Evolutionary conservation across 495 filamentous ascomycete species (phyloP).

Genomic region (Clavariopsis aquatica): DNA sequence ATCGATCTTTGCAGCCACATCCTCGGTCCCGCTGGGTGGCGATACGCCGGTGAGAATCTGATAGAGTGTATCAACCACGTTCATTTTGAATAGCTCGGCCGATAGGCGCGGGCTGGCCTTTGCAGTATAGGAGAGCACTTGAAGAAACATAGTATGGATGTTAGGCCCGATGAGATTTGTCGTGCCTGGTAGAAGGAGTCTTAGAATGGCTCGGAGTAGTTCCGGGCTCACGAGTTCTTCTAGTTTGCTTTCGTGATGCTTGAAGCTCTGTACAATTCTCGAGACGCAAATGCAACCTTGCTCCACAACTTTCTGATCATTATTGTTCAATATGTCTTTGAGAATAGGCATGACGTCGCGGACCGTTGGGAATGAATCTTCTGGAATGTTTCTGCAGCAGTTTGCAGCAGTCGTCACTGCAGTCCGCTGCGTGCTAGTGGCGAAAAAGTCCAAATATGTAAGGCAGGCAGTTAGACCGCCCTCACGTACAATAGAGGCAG

Average conservation of each 20-base stretch:
- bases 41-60: slow-evolving; percentile 97
- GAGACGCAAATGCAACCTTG: slow-evolving; percentile 95
- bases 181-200: slow-evolving; percentile 87
- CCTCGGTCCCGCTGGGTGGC: slow-evolving; percentile 75
- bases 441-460: slow-evolving; percentile 94
- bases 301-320: slow-evolving; percentile 94
- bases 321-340: slow-evolving; percentile 83
- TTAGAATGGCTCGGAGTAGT: slow-evolving; percentile 82
- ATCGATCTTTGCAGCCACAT: slow-evolving; percentile 86
- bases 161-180: slow-evolving; percentile 93
- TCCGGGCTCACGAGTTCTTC: slow-evolving; percentile 88
- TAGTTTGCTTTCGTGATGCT: slow-evolving; percentile 77
- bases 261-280: slow-evolving; percentile 96
- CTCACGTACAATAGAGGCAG: slow-evolving; percentile 91
- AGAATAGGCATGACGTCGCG: slow-evolving; percentile 94
- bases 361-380: slow-evolving; percentile 86
- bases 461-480: slow-evolving; percentile 92
- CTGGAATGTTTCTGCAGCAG: slow-evolving; percentile 93
- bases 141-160: slow-evolving; percentile 95
- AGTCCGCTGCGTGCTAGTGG: slow-evolving; percentile 93
- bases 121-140: slow-evolving; percentile 83
- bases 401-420: slow-evolving; percentile 97
- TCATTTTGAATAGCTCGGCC: slow-evolving; percentile 90
- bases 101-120: slow-evolving; percentile 85
- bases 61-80: slow-evolving; percentile 95